phyloP scores from a whole-genome alignment of 805 yeast species.

The Wickerhamiella azymoides region DNA sequence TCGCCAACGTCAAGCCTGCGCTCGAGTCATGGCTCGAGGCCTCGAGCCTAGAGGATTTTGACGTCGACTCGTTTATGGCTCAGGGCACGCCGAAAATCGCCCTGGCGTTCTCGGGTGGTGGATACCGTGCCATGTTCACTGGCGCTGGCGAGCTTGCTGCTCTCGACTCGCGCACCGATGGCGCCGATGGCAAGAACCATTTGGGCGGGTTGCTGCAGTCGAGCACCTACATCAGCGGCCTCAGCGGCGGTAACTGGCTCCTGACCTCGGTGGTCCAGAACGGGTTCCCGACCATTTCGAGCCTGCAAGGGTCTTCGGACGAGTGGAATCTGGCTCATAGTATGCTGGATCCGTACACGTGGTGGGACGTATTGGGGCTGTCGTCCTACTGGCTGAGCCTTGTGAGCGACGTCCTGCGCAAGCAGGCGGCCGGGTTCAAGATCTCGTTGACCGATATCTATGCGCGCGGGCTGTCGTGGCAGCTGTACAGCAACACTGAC shows the following conservation, averaged over 20 bases:
- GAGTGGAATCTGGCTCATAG: not conserved
- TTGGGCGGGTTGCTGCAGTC: conserved; percentile 40
- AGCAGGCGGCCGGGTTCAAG: conserved; percentile 41
- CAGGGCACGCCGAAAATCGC: conserved; percentile 16
- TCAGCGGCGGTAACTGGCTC: conserved; percentile 60
- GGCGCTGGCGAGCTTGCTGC: conserved; percentile 34
- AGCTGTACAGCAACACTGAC: conserved; percentile 30
- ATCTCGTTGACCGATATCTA: conserved; percentile 53
- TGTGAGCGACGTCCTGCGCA: not conserved
- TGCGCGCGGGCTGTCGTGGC: conserved; percentile 51
- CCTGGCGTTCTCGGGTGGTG: conserved; percentile 71
- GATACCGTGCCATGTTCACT: conserved; percentile 52
- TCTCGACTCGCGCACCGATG: not conserved
- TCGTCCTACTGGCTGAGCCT: not conserved
- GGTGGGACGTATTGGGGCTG: conserved; percentile 2
- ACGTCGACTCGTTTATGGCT: not conserved
- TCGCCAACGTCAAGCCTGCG: not conserved
- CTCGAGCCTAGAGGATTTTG: not conserved
- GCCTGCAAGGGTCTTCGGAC: not conserved
- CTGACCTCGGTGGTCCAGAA: conserved; percentile 33
- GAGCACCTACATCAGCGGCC: conserved; percentile 41
- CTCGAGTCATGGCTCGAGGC: not conserved
- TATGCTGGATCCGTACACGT: conserved; percentile 2
- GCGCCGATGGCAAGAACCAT: not conserved
- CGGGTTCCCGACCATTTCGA: conserved; percentile 17